Percentiles rank a stretch among this genome's conserved stretches.
These are phyloP conservation scores for Termitomyces sp. DNA, from an alignment of 768 basidiomycete genomes.

Conservation along the genomic window DNA sequence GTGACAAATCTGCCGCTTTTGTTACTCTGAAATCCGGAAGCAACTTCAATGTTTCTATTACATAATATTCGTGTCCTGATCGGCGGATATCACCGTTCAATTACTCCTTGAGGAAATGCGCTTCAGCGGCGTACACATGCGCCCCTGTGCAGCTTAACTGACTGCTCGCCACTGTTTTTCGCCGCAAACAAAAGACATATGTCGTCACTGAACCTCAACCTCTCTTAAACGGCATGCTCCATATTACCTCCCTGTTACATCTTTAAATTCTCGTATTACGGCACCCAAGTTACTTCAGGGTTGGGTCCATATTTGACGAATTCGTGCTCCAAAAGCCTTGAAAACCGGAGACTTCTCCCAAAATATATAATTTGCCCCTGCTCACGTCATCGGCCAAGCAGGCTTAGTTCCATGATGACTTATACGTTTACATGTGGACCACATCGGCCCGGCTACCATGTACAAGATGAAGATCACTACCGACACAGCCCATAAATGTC, in stretches of 20 bases:
- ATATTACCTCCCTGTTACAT: not conserved
- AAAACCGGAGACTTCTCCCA: slow-evolving; percentile 1
- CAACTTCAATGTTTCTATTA: no score
- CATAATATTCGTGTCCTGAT: not conserved
- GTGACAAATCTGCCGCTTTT: no score
- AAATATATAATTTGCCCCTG: slow-evolving; percentile 2
- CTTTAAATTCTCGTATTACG: not conserved
- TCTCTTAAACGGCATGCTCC: not conserved
- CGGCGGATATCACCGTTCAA: not conserved
- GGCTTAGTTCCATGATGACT: slow-evolving; percentile 2
- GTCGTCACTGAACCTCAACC: no score
- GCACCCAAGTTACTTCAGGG: not conserved
- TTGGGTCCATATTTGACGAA: not conserved
- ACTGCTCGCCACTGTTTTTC: not conserved
- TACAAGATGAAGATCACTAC: slow-evolving; percentile 3
- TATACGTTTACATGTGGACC: slow-evolving; percentile 7
- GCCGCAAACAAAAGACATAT: not conserved
- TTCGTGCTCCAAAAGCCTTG: not conserved
- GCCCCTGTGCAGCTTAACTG: not conserved
- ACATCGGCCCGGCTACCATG: slow-evolving; percentile 7
- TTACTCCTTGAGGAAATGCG: not conserved
- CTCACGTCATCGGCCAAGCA: slow-evolving; percentile 7
- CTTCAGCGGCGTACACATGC: not conserved
- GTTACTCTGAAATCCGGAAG: no score
- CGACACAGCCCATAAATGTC: slow-evolving; percentile 2